Evolutionary conservation across 768 basidiomycete genomes (phyloP), one percentile per base, ranked within the genome.

Genomic region (Rhodocollybia butyracea): DNA sequence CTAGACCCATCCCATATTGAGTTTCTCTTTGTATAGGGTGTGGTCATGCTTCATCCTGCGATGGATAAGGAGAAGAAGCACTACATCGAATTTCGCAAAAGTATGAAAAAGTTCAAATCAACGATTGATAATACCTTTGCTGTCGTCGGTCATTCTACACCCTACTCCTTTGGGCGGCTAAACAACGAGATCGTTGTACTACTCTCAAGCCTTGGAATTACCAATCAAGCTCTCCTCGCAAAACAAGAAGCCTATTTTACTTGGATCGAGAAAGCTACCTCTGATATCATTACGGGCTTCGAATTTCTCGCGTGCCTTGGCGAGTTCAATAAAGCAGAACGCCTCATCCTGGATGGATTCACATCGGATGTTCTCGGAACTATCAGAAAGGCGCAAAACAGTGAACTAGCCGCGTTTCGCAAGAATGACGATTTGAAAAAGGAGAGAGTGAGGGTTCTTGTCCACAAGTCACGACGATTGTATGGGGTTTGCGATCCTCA

Each of bases 101-200:
- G 85, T 65, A 86, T 86, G 82, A 85, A 82, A 63, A 88, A 88
- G 61, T 87, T 88, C 68, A 74, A 68, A 8, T 78, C 83, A 0
- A 81, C 76, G 0, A 60, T 69, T 6, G 80, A 85, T 56, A 70
- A 75, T 39, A 86, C 84, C 1, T 86, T 88, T 67, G 86, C 86
- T 0, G 81, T 87, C 36, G 85, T 88, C 6, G 82, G 79, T 30
- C 73, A 81, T 60, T 86, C 86, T 2, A 76, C 72, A 46, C 86
- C 85, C 1, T 87, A 83, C 51, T 71, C 82, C 0, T 88, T 84
- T 59, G 85, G 81, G 1, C 76, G 85, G 5, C 71, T 88, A 29
- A 88, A 88, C 64, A 86, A 86, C 65, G 86, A 87, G 52, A 79
- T 87, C 62, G 82, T 87, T 17, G 80, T 83, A 30, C 79, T 88